These are phyloP conservation scores for Carex cristatella DNA, from an alignment of 176 grass and related monocot genomes.

Conservation along the genomic window DNA sequence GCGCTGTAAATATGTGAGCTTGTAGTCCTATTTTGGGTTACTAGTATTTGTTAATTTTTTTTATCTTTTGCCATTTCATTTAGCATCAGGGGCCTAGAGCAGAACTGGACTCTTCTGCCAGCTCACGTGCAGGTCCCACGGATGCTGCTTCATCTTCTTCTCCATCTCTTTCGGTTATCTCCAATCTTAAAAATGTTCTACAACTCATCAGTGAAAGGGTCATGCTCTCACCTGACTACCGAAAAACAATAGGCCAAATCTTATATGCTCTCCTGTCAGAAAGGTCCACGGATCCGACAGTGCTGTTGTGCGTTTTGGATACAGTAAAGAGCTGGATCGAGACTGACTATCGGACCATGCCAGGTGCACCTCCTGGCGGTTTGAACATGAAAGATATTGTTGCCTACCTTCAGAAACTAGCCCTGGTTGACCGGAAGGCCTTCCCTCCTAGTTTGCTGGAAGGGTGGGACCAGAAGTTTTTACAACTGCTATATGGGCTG, in stretches of 20 bases:
- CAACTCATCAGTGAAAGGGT: constrained; percentile 90
- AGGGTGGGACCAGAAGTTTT: constrained; percentile 94
- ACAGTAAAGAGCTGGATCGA: constrained; percentile 94
- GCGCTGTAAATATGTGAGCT: neutral
- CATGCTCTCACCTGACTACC: constrained; percentile 65
- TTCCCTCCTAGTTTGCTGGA: constrained; percentile 57
- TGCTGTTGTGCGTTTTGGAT: constrained; percentile 85
- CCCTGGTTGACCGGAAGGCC: constrained; percentile 79
- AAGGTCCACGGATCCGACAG: constrained; percentile 64
- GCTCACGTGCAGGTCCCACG: constrained; percentile 50
- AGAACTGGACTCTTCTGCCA: constrained; percentile 80
- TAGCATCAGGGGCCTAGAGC: constrained; percentile 73
- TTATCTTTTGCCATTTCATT: constrained; percentile 1
- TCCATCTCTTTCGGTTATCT: constrained; percentile 60
- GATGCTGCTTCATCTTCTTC: constrained; percentile 45
- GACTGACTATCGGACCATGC: constrained; percentile 53
- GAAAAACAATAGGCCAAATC: constrained; percentile 77
- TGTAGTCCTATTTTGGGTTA: neutral
- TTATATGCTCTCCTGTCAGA: constrained; percentile 78
- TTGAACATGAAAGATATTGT: constrained; percentile 80
- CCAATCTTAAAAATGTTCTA: constrained; percentile 80
- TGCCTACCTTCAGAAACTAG: constrained; percentile 91
- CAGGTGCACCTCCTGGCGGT: constrained; percentile 44
- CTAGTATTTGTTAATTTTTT: neutral
- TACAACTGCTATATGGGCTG: constrained; percentile 81